phyloP scores from a whole-genome alignment of 192 early-diverging fungal genomes.

The Spinellus fusiger region DNA sequence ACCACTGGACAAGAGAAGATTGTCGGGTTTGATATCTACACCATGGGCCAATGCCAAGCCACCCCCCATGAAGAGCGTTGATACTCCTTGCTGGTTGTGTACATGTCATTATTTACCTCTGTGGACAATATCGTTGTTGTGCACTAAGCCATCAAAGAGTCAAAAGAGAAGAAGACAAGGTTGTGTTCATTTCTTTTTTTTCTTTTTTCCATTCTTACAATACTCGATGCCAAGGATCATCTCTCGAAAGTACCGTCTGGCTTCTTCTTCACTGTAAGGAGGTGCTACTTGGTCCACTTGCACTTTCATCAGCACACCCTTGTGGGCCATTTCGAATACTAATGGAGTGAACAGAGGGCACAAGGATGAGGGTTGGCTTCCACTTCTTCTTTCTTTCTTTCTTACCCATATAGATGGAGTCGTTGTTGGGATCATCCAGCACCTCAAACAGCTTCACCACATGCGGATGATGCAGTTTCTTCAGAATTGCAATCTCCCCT shows the following conservation, averaged over 20 bases:
- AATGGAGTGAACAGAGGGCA: slow-evolving; percentile 17
- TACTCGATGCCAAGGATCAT: slow-evolving; percentile 95
- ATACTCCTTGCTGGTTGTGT: background rate
- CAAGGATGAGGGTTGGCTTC: background rate
- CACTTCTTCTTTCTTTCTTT: background rate
- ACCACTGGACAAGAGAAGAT: slow-evolving; percentile 76
- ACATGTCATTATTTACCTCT: slow-evolving; percentile 40
- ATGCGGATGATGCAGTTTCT: slow-evolving; percentile 88
- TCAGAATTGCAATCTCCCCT: slow-evolving; percentile 87
- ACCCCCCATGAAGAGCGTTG: background rate
- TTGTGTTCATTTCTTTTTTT: too few relatives aligned
- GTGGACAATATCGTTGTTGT: slow-evolving; percentile 90
- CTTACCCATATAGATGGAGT: slow-evolving; percentile 68
- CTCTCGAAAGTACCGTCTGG: slow-evolving; percentile 73
- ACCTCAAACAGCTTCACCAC: slow-evolving; percentile 89
- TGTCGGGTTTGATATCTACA: slow-evolving; percentile 86
- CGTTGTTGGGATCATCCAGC: slow-evolving; percentile 82
- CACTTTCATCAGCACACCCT: slow-evolving; percentile 77
- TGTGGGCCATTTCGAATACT: slow-evolving; percentile 88
- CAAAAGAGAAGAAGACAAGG: background rate
- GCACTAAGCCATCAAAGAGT: slow-evolving; percentile 47
- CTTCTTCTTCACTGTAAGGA: slow-evolving; percentile 51
- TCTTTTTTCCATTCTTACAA: slow-evolving; percentile 66
- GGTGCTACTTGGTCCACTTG: slow-evolving; percentile 40
- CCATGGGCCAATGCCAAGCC: slow-evolving; percentile 5